Evolutionary conservation across 495 filamentous ascomycete species (phyloP).

Genomic region (Penicillium bialowiezense): DNA sequence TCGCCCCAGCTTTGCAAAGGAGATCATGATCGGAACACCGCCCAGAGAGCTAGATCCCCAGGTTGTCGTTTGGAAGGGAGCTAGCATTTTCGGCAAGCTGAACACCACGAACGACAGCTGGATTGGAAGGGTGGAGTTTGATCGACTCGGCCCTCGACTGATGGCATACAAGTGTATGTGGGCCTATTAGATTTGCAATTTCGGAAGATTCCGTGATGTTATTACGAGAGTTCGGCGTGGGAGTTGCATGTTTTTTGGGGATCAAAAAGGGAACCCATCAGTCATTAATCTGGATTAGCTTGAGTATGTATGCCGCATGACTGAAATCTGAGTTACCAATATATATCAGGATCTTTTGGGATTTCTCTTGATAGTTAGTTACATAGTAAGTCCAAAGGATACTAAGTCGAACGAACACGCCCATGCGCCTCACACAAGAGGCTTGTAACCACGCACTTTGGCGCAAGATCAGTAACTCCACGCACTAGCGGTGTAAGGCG

Average conservation of each 20-base stretch:
- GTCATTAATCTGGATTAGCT: conserved; percentile 12
- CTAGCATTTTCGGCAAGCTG: conserved; percentile 94
- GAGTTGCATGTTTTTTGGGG: conserved; percentile 6
- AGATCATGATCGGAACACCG: conserved; percentile 83
- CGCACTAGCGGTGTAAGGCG: neutral
- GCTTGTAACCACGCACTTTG: too few species aligned
- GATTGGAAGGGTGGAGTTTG: conserved; percentile 86
- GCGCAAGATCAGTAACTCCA: too few species aligned
- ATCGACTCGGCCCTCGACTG: conserved; percentile 74
- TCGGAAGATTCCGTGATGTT: conserved; percentile 6
- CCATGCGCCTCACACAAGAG: too few species aligned
- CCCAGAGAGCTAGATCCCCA: conserved; percentile 92
- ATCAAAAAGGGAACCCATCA: neutral
- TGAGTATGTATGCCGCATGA: too few species aligned
- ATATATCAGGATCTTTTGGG: too few species aligned
- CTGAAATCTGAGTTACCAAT: too few species aligned
- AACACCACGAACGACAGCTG: conserved; percentile 84
- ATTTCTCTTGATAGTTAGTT: too few species aligned
- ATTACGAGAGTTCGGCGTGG: conserved; percentile 7
- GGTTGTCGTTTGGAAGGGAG: conserved; percentile 96
- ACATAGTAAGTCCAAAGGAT: too few species aligned
- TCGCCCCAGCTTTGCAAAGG: conserved; percentile 68
- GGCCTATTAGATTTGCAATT: conserved; percentile 51
- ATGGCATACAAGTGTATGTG: conserved; percentile 89
- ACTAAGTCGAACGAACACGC: too few species aligned